phyloP scores from a whole-genome alignment of 2,329 filamentous ascomycete species.

The Xylaria digitata region DNA sequence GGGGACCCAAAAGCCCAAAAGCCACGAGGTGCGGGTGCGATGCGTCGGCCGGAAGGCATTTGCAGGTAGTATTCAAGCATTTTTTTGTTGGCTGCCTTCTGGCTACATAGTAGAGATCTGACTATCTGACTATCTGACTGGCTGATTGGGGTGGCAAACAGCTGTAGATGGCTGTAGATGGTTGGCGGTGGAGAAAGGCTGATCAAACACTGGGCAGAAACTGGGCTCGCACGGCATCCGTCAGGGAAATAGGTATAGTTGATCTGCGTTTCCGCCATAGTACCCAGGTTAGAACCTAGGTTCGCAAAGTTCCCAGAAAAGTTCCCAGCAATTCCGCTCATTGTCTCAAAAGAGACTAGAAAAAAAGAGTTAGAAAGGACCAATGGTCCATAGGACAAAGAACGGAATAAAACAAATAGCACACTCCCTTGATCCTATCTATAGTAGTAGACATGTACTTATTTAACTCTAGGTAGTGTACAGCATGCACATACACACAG shows the following conservation, averaged over 20 bases:
- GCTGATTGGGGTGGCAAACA: constrained; percentile 4
- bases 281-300: neutral
- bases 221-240: constrained; percentile 14
- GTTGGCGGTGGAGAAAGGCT: constrained; percentile 15
- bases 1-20: constrained; percentile 12
- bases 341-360: neutral
- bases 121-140: neutral
- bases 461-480: no score
- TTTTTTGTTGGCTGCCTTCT: neutral
- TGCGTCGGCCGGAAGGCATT: constrained; percentile 18
- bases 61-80: constrained; percentile 15
- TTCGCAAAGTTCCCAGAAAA: no score
- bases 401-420: no score
- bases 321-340: constrained; percentile 12
- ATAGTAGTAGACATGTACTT: no score
- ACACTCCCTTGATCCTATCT: no score
- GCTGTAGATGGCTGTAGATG: constrained; percentile 17
- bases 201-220: constrained; percentile 30
- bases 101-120: neutral
- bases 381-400: neutral
- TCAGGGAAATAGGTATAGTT: neutral
- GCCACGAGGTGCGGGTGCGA: constrained; percentile 33
- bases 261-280: constrained; percentile 1
- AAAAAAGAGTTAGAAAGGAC: constrained; percentile 4
- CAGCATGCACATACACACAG: neutral